Evolutionary conservation across 768 basidiomycete species (phyloP).

Genomic region (Lyophyllum atratum): DNA sequence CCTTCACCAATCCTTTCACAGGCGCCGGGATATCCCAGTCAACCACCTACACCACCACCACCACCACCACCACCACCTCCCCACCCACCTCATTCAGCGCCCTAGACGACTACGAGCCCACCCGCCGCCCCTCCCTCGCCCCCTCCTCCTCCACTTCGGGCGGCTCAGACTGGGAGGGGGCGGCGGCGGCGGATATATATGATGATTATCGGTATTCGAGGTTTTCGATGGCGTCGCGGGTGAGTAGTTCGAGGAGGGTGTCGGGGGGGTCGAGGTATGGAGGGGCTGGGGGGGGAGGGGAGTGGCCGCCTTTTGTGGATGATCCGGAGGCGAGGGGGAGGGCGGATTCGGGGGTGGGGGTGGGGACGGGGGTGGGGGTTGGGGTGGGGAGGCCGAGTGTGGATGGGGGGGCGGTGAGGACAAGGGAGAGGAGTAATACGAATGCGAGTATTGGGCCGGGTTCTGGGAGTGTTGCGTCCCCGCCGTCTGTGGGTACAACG

Average conservation of each 20-base stretch:
- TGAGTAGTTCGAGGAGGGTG: slow-evolving; percentile 23
- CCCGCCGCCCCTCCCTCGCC: slow-evolving; percentile 7
- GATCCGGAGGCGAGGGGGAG: slow-evolving; percentile 13
- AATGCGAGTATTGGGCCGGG: slow-evolving; percentile 13
- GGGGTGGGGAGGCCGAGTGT: slow-evolving; percentile 7
- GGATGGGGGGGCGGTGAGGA: slow-evolving; percentile 7
- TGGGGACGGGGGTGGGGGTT: background rate
- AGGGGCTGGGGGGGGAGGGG: background rate
- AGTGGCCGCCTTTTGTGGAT: slow-evolving; percentile 9
- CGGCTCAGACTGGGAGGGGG: slow-evolving; percentile 56
- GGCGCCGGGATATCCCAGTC: background rate
- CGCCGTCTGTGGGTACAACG: background rate
- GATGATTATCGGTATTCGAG: slow-evolving; percentile 79
- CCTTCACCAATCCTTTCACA: background rate
- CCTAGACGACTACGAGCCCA: background rate
- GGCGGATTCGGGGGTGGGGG: background rate
- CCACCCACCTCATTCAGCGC: background rate
- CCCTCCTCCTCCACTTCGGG: background rate
- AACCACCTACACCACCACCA: background rate
- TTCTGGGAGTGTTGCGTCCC: background rate
- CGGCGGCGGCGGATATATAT: slow-evolving; percentile 73
- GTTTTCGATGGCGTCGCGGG: slow-evolving; percentile 48
- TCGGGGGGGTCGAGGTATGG: background rate
- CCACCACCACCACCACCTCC: background rate
- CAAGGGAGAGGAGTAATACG: slow-evolving; percentile 5